Base-by-base conservation (phyloP, 2,329 filamentous ascomycete species). In the Escovopsis sp. region DNA sequence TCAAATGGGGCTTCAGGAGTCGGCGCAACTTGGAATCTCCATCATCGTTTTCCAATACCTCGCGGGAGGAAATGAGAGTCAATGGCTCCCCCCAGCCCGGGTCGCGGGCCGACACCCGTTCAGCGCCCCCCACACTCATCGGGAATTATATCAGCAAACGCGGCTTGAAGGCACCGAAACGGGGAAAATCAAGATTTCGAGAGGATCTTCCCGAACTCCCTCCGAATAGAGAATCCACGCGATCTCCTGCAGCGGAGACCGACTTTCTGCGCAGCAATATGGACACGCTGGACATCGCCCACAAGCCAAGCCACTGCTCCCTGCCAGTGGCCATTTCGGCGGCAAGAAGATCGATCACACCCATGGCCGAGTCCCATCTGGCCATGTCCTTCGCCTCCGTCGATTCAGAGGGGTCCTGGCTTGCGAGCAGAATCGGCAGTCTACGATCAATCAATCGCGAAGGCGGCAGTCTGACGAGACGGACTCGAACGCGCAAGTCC, bases 331-430 rank as follows among this genome's bases (percentile, higher is more conserved):
- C 43, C 2, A 45, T 42, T 4, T 42, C 49, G 17, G 40, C 43
- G 39, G 48, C 51, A 27, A 46, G 46, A 30, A 39, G 44, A 19
- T 46, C 45, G 29, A 43, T 37, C 14, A 44, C 47, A 4, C 48
- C 49, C 16, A 76, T 68, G 5, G 74, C 65, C 14, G 76, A 68
- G 45, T 68, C 61, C 26, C 70, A 86, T 48, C 64, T 86, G 51
- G 84, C 86, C 21, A 79, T 87, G 54, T 96, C 88, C 0, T 67
- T 96, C 14, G 90, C 86, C 2, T 94, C 87, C 0, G 84, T 96
- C 39, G 90, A 94, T 51, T 94, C 87, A 0, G 90, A 98, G 60
- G 90, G 73, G 4, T 94, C 87, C 1, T 98, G 90, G 90, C 75
- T 98, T 31, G 90, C 86, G 4, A 86, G 88, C 13, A 76, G 78